Base-by-base conservation (phyloP, 805 yeast genomes). In the Teunomyces tritomae region DNA sequence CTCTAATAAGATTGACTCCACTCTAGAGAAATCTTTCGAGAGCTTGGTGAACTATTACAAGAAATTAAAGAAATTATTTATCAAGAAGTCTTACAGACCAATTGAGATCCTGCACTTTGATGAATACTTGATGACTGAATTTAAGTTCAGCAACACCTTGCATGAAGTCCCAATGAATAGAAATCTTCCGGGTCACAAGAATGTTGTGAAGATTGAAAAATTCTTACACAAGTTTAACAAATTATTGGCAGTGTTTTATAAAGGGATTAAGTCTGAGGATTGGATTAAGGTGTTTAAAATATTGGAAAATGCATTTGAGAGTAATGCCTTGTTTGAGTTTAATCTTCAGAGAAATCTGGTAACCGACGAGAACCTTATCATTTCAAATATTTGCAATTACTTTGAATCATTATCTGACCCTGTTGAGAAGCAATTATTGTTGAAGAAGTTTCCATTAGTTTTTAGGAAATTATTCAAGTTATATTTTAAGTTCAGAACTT, bases 251-350 rank as follows among this genome's bases (percentile, higher is more conserved):
- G 76, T 78, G 3, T 72, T 85, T 28, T 83, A 85, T 59, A 71
- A 68, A 26, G 76, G 80, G 8, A 76, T 85, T 29, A 76, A 81
- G 9, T 64, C 82, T 9, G 79, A 78, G 50, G 96, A 91, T 56
- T 92, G 97, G 97, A 72, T 89, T 44, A 77, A 78, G 47, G 79
- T 85, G 3, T 87, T 80, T 61, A 92, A 89, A 58, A 67, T 84
- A 1, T 65, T 92, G 39, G 97, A 91, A 61, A 70, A 79, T 28
- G 84, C 85, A 49, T 79, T 84, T 24, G 79, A 80, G 17, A 82
- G 77, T 42, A 67, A 79, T 8, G 77, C 84, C 7, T 68, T 89
- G 48, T 84, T 86, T 59, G 71, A 76, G 43, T 78, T 82, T 61
- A 78, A 66, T 49, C 65, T 67, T 47, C 83, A 70, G 53, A 67